phyloP scores from a whole-genome alignment of 2,329 filamentous ascomycete genomes.

The Ceratocystis ficicola region DNA sequence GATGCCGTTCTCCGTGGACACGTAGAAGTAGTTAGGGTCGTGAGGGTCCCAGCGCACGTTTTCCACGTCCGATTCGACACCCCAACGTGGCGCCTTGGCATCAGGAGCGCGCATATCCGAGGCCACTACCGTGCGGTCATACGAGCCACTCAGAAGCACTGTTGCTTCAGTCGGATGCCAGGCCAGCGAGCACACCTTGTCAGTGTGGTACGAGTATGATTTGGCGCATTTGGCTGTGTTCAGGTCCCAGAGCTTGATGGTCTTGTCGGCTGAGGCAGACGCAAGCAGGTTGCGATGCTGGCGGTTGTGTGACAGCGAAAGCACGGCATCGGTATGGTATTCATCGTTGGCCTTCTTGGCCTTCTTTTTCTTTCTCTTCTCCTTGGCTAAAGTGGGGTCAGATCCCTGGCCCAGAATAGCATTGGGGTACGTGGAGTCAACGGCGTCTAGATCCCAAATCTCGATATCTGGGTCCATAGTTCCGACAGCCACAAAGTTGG shows the following conservation, averaged over 20 bases:
- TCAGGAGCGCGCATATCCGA: constrained; percentile 92
- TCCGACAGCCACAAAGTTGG: constrained; percentile 88
- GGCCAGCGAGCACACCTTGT: constrained; percentile 92
- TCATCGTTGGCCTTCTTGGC: constrained; percentile 75
- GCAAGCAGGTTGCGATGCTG: constrained; percentile 89
- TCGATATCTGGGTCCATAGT: constrained; percentile 99
- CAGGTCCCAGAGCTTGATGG: constrained; percentile 94
- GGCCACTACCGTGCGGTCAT: constrained; percentile 88
- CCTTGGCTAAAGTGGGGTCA: constrained; percentile 44
- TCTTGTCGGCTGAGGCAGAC: constrained; percentile 90
- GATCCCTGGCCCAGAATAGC: constrained; percentile 74
- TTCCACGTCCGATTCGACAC: constrained; percentile 92
- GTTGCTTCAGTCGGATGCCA: constrained; percentile 87
- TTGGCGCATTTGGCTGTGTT: constrained; percentile 87
- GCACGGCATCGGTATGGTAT: constrained; percentile 87
- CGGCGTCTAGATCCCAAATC: constrained; percentile 90
- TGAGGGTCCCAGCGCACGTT: constrained; percentile 87
- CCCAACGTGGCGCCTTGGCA: constrained; percentile 70
- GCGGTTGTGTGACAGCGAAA: constrained; percentile 82
- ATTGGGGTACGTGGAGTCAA: constrained; percentile 97
- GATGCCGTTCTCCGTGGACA: constrained; percentile 82
- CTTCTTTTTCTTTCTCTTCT: constrained; percentile 81
- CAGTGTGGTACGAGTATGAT: constrained; percentile 89
- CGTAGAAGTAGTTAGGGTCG: constrained; percentile 85
- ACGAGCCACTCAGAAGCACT: constrained; percentile 80